Evolutionary conservation across 2,329 filamentous ascomycete species (phyloP).

Genomic region (Niveomyces coronatus): DNA sequence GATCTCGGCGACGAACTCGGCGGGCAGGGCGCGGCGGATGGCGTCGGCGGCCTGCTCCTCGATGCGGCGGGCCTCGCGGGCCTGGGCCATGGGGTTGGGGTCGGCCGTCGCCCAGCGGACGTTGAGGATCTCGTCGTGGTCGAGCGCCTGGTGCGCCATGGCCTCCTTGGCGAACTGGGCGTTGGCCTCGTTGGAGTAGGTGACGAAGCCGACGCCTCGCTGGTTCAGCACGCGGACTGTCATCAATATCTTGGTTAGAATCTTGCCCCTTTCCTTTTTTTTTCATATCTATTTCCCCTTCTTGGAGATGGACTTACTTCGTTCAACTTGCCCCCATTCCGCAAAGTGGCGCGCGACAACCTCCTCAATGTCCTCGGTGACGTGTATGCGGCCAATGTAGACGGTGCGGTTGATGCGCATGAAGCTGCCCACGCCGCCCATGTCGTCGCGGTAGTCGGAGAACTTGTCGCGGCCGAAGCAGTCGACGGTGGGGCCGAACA

Average conservation of each 20-base stretch:
- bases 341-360: slow-evolving; percentile 89
- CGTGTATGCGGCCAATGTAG: slow-evolving; percentile 88
- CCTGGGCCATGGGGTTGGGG: slow-evolving; percentile 90
- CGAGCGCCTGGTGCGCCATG: slow-evolving; percentile 88
- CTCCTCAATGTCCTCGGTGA: slow-evolving; percentile 94
- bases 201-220: slow-evolving; percentile 88
- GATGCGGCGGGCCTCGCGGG: slow-evolving; percentile 75
- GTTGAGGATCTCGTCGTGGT: slow-evolving; percentile 87
- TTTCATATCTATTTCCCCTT: neutral
- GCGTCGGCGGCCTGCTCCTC: slow-evolving; percentile 97
- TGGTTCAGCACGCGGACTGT: slow-evolving; percentile 70
- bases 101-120: slow-evolving; percentile 96
- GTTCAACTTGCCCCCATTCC: slow-evolving; percentile 91
- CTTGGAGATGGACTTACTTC: slow-evolving; percentile 37
- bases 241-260: neutral
- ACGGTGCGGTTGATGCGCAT: slow-evolving; percentile 89
- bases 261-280: neutral
- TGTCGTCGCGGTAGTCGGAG: slow-evolving; percentile 88
- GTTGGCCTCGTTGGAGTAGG: slow-evolving; percentile 83
- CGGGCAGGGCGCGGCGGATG: slow-evolving; percentile 75
- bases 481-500: slow-evolving; percentile 90
- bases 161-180: slow-evolving; percentile 88
- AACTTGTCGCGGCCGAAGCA: slow-evolving; percentile 86
- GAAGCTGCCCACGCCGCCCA: slow-evolving; percentile 94
- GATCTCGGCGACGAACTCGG: slow-evolving; percentile 84